phyloP scores from a whole-genome alignment of 441 rosid species.

The Pelargonium citronellum region DNA sequence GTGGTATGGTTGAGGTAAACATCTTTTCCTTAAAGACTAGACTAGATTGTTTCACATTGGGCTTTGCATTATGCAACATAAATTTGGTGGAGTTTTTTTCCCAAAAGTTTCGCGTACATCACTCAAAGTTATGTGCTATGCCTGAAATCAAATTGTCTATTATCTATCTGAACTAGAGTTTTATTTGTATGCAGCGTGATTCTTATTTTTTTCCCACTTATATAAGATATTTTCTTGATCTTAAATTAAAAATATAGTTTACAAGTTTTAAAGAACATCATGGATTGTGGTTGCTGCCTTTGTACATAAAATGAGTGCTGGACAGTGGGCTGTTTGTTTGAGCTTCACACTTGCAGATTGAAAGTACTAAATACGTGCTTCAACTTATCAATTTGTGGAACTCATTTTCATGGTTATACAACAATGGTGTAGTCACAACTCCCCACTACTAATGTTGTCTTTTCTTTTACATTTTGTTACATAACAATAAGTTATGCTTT shows the following conservation, averaged over 20 bases:
- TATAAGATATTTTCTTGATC: neutral
- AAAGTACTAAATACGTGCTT: neutral
- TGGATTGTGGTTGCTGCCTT: neutral
- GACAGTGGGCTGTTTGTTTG: neutral
- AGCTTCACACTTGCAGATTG: neutral
- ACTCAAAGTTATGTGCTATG: neutral
- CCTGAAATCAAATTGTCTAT: neutral
- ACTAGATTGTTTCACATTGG: slow-evolving; percentile 14
- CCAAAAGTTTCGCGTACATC: neutral
- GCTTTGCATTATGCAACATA: slow-evolving; percentile 8
- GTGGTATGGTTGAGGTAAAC: slow-evolving; percentile 96
- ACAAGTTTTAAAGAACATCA: neutral
- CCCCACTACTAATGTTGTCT: too few relatives aligned
- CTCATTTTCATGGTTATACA: neutral
- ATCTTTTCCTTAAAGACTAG: slow-evolving; percentile 20
- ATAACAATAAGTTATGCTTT: too few relatives aligned
- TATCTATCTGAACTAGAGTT: neutral
- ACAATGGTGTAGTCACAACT: neutral
- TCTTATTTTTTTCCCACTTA: too few relatives aligned
- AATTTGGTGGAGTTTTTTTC: neutral
- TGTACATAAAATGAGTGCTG: neutral
- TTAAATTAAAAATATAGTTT: neutral
- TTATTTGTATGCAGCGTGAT: neutral
- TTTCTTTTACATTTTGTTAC: too few relatives aligned
- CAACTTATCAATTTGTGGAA: neutral